Base-by-base conservation (phyloP, 2,329 filamentous ascomycete genomes). In the Phialocephala sp. region DNA sequence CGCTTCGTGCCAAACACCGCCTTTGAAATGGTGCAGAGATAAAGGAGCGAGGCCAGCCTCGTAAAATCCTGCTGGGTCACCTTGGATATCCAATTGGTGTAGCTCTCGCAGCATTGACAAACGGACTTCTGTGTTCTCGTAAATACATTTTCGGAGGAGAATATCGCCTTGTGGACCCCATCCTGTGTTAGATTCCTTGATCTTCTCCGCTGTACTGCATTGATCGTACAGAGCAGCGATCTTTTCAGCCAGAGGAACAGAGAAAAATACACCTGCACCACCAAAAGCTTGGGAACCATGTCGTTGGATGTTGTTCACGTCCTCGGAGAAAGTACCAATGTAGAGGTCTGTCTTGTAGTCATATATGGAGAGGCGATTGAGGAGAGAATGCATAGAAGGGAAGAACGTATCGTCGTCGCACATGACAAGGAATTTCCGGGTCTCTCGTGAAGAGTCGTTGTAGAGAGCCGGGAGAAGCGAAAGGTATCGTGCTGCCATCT, bases 401-500 rank as follows among this genome's bases (percentile, higher is more conserved):
- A 72, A 72, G 62, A 72, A 75, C 27, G 73, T 77, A 68, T 76
- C 75, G 60, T 74, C 75, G 62, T 77, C 77, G 74, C 79, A 66
- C 70, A 72, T 63, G 64, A 73, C 73, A 59, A 80, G 36, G 72
- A 73, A 68, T 72, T 76, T 86, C 75, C 83, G 85, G 36, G 74
- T 74, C 27, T 72, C 74, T 56, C 83, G 78, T 2, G 82, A 82
- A 2, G 78, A 79, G 69, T 87, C 84, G 60, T 82, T 81, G 76
- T 84, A 87, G 14, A 87, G 76, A 0, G 81, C 82, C 2, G 85
- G 84, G 1, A 86, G 80, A 1, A 87, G 79, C 0, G 82, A 84
- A 24, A 87, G 76, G 70, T 87, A 87, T 63, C 85, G 82, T 52
- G 86, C 83, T 3, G 85, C 85, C 85, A 87, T 87, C 69, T 85